Evolutionary conservation across 2,329 filamentous ascomycete species (phyloP).

Genomic region (Aspergillus pseudotamarii): DNA sequence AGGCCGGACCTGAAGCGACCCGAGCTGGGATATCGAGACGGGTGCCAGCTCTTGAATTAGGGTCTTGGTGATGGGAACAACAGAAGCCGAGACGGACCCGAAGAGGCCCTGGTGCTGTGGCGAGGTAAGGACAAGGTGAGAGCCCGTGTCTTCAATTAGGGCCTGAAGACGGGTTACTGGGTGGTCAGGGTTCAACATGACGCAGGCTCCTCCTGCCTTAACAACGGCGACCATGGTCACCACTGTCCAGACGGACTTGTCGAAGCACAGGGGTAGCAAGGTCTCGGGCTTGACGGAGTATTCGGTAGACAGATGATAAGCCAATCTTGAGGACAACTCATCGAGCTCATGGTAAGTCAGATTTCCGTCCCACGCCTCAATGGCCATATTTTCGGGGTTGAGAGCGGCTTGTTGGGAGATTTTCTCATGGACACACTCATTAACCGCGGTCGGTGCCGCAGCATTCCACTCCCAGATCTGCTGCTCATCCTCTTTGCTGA

Average conservation of each 20-base stretch:
- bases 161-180: conserved; percentile 8
- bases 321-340: conserved; percentile 29
- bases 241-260: conserved; percentile 10
- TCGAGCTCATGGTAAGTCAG: conserved; percentile 28
- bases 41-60: neutral
- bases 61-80: conserved; percentile 1
- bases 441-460: conserved; percentile 5
- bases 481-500: conserved; percentile 14
- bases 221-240: conserved; percentile 8
- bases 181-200: conserved; percentile 9
- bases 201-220: conserved; percentile 15
- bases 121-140: neutral
- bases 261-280: conserved; percentile 7
- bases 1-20: neutral
- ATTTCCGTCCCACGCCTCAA: conserved; percentile 29
- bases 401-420: neutral
- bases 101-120: neutral
- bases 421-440: conserved; percentile 12
- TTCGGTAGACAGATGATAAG: neutral
- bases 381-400: conserved; percentile 15
- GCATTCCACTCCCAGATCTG: conserved; percentile 21
- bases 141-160: neutral
- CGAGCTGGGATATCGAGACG: neutral
- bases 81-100: neutral
- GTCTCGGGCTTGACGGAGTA: neutral